Base-by-base conservation (phyloP, 805 yeast species). In the Candida saitoana region DNA sequence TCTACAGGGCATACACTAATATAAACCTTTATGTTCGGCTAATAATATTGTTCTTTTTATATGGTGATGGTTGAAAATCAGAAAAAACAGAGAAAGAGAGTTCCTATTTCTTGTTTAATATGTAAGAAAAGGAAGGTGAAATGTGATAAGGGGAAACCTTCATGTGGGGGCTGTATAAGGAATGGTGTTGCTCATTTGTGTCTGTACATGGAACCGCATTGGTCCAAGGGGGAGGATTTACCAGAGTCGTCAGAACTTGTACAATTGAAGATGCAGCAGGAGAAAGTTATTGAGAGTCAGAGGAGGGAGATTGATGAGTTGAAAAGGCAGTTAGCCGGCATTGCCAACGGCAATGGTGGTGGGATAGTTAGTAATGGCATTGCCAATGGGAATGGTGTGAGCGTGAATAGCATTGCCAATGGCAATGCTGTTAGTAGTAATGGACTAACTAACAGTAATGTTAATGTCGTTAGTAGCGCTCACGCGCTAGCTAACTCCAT, bases 101-200 rank as follows among this genome's bases (percentile, higher is more conserved):
- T 63, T 1, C 74, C 75, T 2, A 50, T 68, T 12, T 55, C 71
- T 22, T 69, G 75, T 45, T 52, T 65, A 34, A 62, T 62, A 40
- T 69, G 75, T 48, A 60, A 68, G 43, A 59, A 59, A 35, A 46
- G 75, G 11, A 69, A 69, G 49, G 75, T 69, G 49, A 67, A 65
- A 44, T 69, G 75, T 52, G 75, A 69, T 46, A 67, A 66, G 40
- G 60, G 45, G 16, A 55, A 57, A 38, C 75, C 75, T 2, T 54
- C 65, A 4, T 69, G 75, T 48, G 58, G 67, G 2, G 73, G 72
- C 5, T 69, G 75, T 50, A 55, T 63, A 9, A 57, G 57, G 41
- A 65, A 69, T 45, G 67, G 67, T 11, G 74, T 67, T 19, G 57
- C 60, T 16, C 71, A 68, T 48, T 45, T 63, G 18, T 69, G 75